These are phyloP conservation scores for Przewalskia tangutica DNA, from an alignment of 257 asterid species.

Conservation along the genomic window DNA sequence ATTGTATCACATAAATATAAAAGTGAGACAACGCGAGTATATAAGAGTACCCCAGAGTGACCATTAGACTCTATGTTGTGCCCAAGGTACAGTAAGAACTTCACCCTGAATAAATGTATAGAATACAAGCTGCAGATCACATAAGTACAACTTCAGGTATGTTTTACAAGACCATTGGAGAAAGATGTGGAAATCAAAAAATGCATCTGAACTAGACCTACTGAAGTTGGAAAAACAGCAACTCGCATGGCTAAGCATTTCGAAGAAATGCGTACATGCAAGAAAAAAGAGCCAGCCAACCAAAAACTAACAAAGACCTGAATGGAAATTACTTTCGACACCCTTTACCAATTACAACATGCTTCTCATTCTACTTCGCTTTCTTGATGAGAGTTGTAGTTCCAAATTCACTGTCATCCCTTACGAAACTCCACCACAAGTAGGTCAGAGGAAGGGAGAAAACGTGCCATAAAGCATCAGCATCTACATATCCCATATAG, in stretches of 20 bases:
- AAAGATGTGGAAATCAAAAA: neutral
- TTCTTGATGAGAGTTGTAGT: constrained; percentile 53
- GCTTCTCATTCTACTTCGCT: constrained; percentile 22
- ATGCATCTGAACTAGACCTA: neutral
- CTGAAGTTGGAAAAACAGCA: neutral
- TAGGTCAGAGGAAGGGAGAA: constrained; percentile 61
- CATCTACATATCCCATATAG: constrained; percentile 51
- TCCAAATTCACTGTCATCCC: constrained; percentile 66
- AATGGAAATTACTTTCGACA: neutral
- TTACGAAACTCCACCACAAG: constrained; percentile 75
- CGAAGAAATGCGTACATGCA: neutral
- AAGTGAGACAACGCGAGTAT: too few relatives aligned
- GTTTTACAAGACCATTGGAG: neutral
- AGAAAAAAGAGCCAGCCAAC: constrained; percentile 1
- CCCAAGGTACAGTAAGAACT: neutral
- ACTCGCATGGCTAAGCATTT: neutral
- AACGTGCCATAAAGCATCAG: constrained; percentile 80
- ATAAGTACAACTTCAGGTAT: neutral
- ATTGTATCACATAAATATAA: too few relatives aligned
- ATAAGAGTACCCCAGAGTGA: too few relatives aligned
- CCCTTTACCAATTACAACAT: neutral
- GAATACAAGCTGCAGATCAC: neutral
- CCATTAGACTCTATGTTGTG: neutral
- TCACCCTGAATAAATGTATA: neutral
- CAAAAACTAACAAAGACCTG: neutral